Conservation (phyloP, 23 red algal genomes). For the Gracilaria caudata region DNA sequence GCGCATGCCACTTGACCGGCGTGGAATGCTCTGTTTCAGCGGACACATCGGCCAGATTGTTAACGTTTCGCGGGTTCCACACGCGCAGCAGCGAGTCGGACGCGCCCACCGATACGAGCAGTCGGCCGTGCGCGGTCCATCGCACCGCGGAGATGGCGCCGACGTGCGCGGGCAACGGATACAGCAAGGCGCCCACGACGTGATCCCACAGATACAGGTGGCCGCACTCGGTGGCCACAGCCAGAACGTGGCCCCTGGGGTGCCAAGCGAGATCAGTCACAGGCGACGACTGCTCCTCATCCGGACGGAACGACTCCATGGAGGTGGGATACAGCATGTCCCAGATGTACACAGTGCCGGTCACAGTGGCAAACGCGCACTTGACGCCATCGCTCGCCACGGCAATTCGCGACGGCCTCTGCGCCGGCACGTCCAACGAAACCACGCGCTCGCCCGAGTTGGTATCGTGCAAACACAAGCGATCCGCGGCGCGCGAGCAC, state of each 20-base stretch:
- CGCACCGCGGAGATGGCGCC: constrained; percentile 49
- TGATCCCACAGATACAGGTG: constrained; percentile 57
- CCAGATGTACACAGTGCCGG: constrained; percentile 66
- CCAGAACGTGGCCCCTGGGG: constrained; percentile 61
- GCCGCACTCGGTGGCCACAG: constrained; percentile 52
- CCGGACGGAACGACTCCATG: constrained; percentile 68
- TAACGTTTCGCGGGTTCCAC: constrained; percentile 60
- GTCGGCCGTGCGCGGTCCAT: constrained; percentile 62
- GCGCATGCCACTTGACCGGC: constrained; percentile 37
- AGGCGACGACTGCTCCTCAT: constrained; percentile 21
- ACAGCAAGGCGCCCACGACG: constrained; percentile 61
- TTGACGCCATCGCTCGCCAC: constrained; percentile 60
- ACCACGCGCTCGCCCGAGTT: constrained; percentile 43
- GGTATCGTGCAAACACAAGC: constrained; percentile 47
- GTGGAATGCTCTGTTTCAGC: constrained; percentile 36
- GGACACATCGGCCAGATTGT: constrained; percentile 46
- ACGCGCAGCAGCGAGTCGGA: constrained; percentile 47
- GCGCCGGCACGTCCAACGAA: constrained; percentile 28
- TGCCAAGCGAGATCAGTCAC: constrained; percentile 59
- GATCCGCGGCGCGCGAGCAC: constrained; percentile 41
- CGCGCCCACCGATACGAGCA: constrained; percentile 49
- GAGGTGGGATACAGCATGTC: constrained; percentile 64
- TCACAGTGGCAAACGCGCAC: constrained; percentile 39
- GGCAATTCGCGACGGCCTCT: constrained; percentile 39
- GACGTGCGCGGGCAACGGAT: constrained; percentile 33